Conservation (phyloP, 2,329 filamentous ascomycete genomes). For the Colletotrichum sansevieriae region DNA sequence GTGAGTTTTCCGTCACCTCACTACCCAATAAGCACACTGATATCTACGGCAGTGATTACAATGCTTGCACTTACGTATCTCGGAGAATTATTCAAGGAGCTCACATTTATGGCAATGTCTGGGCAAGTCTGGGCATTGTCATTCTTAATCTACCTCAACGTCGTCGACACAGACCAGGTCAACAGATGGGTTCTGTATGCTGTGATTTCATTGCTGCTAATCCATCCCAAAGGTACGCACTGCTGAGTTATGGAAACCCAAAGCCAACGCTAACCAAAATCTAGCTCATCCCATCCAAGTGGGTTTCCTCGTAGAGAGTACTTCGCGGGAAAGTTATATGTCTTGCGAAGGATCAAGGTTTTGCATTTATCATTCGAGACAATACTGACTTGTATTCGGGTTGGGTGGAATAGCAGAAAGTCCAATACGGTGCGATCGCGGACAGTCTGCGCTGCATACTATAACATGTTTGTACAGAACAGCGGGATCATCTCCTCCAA, state of each 20-base stretch:
- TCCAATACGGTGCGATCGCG: conserved; percentile 71
- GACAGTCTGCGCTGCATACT: conserved; percentile 73
- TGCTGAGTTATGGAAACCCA: background rate
- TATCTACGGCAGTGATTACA: conserved; percentile 52
- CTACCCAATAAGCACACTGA: background rate
- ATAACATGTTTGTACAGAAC: conserved; percentile 67
- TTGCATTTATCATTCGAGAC: too few relatives aligned
- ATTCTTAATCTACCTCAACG: conserved; percentile 64
- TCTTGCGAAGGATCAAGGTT: fast-evolving
- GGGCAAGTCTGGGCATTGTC: conserved; percentile 72
- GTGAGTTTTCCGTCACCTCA: conserved; percentile 21
- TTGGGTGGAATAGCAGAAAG: conserved; percentile 66
- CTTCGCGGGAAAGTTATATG: background rate
- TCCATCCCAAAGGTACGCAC: conserved; percentile 49
- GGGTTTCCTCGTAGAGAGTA: background rate
- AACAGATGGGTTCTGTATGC: conserved; percentile 53
- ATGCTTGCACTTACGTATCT: conserved; percentile 61
- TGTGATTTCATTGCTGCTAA: conserved; percentile 52
- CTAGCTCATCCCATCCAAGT: conserved; percentile 59
- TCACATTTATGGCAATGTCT: conserved; percentile 60
- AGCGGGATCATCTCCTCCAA: conserved; percentile 57
- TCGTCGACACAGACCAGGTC: conserved; percentile 47
- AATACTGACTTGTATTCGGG: conserved; percentile 38
- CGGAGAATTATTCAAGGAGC: conserved; percentile 61
- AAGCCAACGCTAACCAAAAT: conserved; percentile 42